Conservation (phyloP, 2,329 filamentous ascomycete species). For the Westerdykella ornata region DNA sequence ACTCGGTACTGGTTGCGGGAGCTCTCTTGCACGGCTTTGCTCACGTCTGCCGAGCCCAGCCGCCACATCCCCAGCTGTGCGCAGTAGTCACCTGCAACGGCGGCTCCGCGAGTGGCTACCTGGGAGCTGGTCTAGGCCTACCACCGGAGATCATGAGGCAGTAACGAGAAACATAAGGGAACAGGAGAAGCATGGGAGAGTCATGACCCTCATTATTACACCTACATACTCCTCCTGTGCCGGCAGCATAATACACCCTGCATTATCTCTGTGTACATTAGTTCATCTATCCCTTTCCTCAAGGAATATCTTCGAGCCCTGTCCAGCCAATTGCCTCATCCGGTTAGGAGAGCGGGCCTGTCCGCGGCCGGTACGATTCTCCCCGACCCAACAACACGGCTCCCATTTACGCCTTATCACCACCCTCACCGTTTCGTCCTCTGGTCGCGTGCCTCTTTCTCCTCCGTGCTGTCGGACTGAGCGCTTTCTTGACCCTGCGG, state of each 20-base stretch:
- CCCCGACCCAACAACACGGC: slow-evolving; percentile 16
- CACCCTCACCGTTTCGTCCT: slow-evolving; percentile 13
- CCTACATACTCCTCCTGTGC: too few relatives aligned
- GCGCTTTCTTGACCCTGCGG: slow-evolving; percentile 30
- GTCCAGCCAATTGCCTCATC: background rate
- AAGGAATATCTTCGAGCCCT: too few relatives aligned
- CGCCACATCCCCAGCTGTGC: background rate
- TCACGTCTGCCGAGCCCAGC: slow-evolving; percentile 3
- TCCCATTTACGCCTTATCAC: slow-evolving; percentile 17
- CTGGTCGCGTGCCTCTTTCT: slow-evolving; percentile 18
- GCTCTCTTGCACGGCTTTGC: background rate
- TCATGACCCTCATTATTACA: too few relatives aligned
- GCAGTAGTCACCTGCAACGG: too few relatives aligned
- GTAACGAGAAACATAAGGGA: too few relatives aligned
- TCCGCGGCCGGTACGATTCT: slow-evolving; percentile 23
- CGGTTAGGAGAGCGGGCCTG: slow-evolving; percentile 4
- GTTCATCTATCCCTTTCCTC: too few relatives aligned
- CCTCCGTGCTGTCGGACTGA: slow-evolving; percentile 31
- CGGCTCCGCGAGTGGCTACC: too few relatives aligned
- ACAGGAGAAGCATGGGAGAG: too few relatives aligned
- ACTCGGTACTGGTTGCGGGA: background rate
- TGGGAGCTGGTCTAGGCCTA: too few relatives aligned
- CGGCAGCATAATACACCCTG: too few relatives aligned
- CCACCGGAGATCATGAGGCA: too few relatives aligned
- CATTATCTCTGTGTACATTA: too few relatives aligned